These are phyloP conservation scores for Canavalia ensiformis DNA, from an alignment of 306 rosid genomes.

Conservation along the genomic window DNA sequence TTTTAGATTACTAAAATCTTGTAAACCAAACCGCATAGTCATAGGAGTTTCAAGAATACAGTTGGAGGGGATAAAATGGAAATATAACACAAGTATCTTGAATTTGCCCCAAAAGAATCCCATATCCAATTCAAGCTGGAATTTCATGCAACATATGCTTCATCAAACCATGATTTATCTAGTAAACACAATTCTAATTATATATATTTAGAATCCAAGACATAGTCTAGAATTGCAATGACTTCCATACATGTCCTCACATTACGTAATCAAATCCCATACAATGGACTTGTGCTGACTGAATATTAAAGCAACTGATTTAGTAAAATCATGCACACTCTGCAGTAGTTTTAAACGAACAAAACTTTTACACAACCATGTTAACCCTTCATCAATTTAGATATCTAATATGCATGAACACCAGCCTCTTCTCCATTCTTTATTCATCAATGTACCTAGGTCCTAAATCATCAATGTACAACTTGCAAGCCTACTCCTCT, in stretches of 20 bases:
- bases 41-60: slow-evolving; percentile 13
- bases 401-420: not conserved
- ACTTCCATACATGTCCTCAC: not conserved
- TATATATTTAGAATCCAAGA: slow-evolving; percentile 7
- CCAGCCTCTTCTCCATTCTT: not conserved
- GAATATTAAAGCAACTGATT: slow-evolving; percentile 14
- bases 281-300: not conserved
- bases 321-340: not conserved
- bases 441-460: not conserved
- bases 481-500: not conserved
- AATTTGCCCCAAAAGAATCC: slow-evolving; percentile 21
- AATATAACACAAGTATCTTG: slow-evolving; percentile 4
- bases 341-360: not conserved
- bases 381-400: not conserved
- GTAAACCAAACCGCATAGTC: slow-evolving; percentile 14
- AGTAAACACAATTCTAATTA: not conserved
- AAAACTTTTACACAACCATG: not conserved
- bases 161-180: slow-evolving; percentile 18
- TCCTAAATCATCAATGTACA: not conserved
- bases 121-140: not conserved
- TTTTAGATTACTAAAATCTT: not conserved
- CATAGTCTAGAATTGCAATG: not conserved
- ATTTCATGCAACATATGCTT: slow-evolving; percentile 6
- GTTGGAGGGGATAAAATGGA: not conserved
- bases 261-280: too few species aligned